Evolutionary conservation across 371 early-diverging fungal genomes (phyloP).

Genomic region (Blastocladiella emersonii): DNA sequence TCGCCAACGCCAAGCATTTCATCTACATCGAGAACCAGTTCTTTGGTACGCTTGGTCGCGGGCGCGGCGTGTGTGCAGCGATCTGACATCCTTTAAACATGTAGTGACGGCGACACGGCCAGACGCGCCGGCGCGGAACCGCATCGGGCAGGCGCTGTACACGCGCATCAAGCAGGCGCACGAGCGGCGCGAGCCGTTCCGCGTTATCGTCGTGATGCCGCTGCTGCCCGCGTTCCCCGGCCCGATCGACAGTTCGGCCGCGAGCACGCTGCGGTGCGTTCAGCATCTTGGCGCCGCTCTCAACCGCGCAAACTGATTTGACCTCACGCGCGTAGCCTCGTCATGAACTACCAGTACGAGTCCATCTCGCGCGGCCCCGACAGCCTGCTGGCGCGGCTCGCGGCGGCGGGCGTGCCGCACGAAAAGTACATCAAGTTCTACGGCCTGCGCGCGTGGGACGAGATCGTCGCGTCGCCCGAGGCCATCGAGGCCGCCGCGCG

Average conservation of each 20-base stretch:
- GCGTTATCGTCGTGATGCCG: slow-evolving; percentile 79
- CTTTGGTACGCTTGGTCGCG: slow-evolving; percentile 42
- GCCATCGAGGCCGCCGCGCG: slow-evolving; percentile 9
- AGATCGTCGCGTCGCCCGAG: slow-evolving; percentile 10
- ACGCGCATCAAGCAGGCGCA: slow-evolving; percentile 68
- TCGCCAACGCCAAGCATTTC: slow-evolving; percentile 60
- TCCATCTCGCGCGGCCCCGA: slow-evolving; percentile 66
- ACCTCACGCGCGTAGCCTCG: slow-evolving; percentile 15
- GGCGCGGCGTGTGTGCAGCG: not conserved
- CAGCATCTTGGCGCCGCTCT: no score
- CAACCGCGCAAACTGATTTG: not conserved
- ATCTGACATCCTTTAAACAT: slow-evolving; percentile 5
- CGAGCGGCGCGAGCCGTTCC: slow-evolving; percentile 50
- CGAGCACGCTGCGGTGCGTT: slow-evolving; percentile 48
- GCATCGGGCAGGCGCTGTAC: slow-evolving; percentile 44
- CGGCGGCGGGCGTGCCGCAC: slow-evolving; percentile 46
- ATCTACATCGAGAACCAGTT: slow-evolving; percentile 96
- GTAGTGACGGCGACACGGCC: not conserved
- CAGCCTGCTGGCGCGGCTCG: slow-evolving; percentile 48
- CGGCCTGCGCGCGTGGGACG: slow-evolving; percentile 56
- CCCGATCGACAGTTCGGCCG: slow-evolving; percentile 58
- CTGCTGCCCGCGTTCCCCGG: slow-evolving; percentile 85
- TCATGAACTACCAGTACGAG: slow-evolving; percentile 72
- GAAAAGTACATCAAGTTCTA: slow-evolving; percentile 60
- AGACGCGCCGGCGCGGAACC: slow-evolving; percentile 7